These are phyloP conservation scores for Citrus unshiu DNA, from an alignment of 345 rosid species.

Conservation along the genomic window DNA sequence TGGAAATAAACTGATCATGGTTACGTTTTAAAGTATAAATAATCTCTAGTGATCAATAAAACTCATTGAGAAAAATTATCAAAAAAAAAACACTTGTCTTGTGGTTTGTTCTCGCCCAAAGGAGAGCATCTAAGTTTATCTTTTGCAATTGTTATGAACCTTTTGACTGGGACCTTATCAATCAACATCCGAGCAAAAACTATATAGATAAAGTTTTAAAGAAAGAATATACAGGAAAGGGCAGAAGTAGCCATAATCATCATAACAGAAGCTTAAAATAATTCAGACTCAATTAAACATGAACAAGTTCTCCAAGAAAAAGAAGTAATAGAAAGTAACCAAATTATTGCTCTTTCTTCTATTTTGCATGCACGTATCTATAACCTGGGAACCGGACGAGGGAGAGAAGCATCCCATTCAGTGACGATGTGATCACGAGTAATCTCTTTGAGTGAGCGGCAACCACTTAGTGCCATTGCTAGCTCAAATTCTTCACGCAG, in stretches of 20 bases:
- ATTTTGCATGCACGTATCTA: slow-evolving; percentile 17
- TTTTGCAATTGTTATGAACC: no score
- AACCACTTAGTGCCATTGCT: slow-evolving; percentile 88
- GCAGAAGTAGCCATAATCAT: slow-evolving; percentile 36
- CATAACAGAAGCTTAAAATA: slow-evolving; percentile 18
- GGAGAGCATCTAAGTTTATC: no score
- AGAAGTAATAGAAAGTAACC: not conserved
- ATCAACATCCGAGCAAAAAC: not conserved
- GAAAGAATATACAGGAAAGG: slow-evolving; percentile 29
- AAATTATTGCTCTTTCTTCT: slow-evolving; percentile 6
- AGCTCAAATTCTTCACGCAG: slow-evolving; percentile 83
- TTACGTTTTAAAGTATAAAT: no score
- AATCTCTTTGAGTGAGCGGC: slow-evolving; percentile 80
- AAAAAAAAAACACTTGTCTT: no score
- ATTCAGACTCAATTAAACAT: slow-evolving; percentile 3
- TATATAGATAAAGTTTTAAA: not conserved
- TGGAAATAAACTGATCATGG: no score
- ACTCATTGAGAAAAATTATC: no score
- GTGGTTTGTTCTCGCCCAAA: no score
- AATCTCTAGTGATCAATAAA: no score
- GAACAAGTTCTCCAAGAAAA: slow-evolving; percentile 10
- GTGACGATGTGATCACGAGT: slow-evolving; percentile 69
- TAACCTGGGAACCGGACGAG: slow-evolving; percentile 34
- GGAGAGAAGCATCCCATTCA: slow-evolving; percentile 62
- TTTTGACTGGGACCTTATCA: no score